Evolutionary conservation across 768 basidiomycete genomes (phyloP).

Genomic region (Lanmaoa pseudosensibilis): DNA sequence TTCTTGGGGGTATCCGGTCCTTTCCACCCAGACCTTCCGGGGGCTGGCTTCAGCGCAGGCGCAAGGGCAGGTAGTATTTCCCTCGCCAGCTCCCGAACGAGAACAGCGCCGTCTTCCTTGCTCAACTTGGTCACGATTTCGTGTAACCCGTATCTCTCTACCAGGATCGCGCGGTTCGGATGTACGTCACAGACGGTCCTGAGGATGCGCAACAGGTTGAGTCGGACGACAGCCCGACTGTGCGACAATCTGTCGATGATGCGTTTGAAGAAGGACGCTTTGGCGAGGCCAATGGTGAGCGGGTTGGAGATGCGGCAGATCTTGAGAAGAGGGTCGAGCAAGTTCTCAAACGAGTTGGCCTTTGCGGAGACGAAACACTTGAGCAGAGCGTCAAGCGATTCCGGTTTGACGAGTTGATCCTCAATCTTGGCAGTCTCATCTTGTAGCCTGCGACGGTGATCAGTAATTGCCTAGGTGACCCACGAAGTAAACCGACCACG

Average conservation of each 20-base stretch:
- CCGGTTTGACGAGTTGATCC: constrained; percentile 72
- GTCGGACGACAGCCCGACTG: constrained; percentile 80
- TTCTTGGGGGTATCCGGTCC: constrained; percentile 40
- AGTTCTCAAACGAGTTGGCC: constrained; percentile 86
- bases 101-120: constrained; percentile 83
- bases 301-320: constrained; percentile 77
- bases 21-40: constrained; percentile 30
- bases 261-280: constrained; percentile 81
- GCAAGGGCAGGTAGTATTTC: constrained; percentile 79
- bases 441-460: constrained; percentile 65
- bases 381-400: constrained; percentile 66
- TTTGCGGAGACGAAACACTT: constrained; percentile 83
- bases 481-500: constrained; percentile 59
- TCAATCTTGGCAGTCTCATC: constrained; percentile 95
- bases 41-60: constrained; percentile 63
- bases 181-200: constrained; percentile 87
- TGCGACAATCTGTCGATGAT: constrained; percentile 78
- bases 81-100: constrained; percentile 85
- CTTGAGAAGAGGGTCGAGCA: constrained; percentile 91
- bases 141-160: constrained; percentile 78
- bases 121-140: constrained; percentile 81
- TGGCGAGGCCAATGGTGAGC: constrained; percentile 75
- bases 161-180: constrained; percentile 78
- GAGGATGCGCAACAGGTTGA: constrained; percentile 85
- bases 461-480: not conserved